These are phyloP conservation scores for Dictyostelium intermedium DNA, from an alignment of 78 protist genomes.

Conservation along the genomic window DNA sequence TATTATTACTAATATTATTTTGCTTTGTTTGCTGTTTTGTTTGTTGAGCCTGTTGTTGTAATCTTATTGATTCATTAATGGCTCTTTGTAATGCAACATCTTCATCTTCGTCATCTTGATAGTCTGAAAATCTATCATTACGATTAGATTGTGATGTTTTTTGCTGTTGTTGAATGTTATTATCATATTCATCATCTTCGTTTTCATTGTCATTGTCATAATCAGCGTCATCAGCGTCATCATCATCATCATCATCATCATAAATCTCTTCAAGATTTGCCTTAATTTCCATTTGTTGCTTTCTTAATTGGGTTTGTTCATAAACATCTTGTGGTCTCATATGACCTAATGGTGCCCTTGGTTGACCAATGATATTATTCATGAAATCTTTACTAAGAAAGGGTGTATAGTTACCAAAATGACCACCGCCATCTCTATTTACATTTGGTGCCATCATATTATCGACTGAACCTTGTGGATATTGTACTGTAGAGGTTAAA, in stretches of 20 bases:
- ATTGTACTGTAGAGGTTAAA: neutral
- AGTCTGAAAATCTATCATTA: neutral
- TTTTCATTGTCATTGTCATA: neutral
- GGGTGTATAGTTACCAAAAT: neutral
- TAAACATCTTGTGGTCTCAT: neutral
- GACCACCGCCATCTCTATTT: conserved; percentile 25
- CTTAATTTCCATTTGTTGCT: neutral
- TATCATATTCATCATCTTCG: neutral
- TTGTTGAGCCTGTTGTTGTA: neutral
- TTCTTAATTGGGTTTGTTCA: neutral
- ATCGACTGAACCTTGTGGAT: neutral
- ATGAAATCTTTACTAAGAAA: neutral
- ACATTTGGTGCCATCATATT: conserved; percentile 10
- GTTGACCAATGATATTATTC: neutral
- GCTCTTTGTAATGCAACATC: conserved; percentile 56
- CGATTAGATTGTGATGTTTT: neutral
- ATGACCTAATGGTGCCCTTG: neutral
- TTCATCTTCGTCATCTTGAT: conserved; percentile 1
- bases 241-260: neutral
- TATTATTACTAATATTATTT: neutral
- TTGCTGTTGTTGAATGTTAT: neutral
- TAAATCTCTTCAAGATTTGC: neutral
- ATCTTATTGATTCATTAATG: conserved; percentile 25
- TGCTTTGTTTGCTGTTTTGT: neutral
- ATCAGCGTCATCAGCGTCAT: neutral